Base-by-base conservation (phyloP, 306 rosid genomes). In the Carpinus fangiana region DNA sequence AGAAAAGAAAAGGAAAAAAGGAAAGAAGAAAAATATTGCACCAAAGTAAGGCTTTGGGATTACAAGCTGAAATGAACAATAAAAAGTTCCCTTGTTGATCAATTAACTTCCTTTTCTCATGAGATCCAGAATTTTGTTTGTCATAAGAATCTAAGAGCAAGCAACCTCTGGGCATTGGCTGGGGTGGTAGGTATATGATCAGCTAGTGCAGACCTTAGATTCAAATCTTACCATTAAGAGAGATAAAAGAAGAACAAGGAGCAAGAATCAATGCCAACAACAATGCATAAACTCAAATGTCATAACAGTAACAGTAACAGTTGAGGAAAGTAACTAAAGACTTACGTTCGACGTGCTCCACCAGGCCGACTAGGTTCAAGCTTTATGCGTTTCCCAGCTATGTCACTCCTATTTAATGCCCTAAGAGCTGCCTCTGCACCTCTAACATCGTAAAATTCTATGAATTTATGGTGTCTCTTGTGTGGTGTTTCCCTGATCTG, bases 341-440 rank as follows among this genome's bases (percentile, higher is more conserved):
- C 93, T 87, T 86, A 93, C 98, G 84, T 93, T 83, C 98, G 87
- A 70, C 98, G 98, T 36, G 97, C 96, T 81, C 98, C 98, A 64
- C 98, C 98, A 79, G 98, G 98, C 57, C 98, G 98, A 79, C 98
- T 93, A 8, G 97, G 98, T 90, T 93, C 98, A 47, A 93, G 98
- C 77, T 93, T 93, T 81, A 93, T 93, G 75, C 97, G 93, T 73
- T 93, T 93, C 73, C 98, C 98, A 73, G 97, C 98, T 76, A 93
- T 93, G 81, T 93, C 98, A 81, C 98, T 86, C 82, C 97, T 85
- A 84, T 93, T 93, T 83, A 93, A 86, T 80, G 96, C 93, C 81
- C 89, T 88, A 46, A 93, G 90, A 51, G 98, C 98, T 72, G 93
- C 96, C 74, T 93, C 97, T 4, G 98, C 93, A 26, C 88, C 96